These are phyloP conservation scores for Lachnellula hyalina DNA, from an alignment of 2,329 filamentous ascomycete genomes.

Conservation along the genomic window DNA sequence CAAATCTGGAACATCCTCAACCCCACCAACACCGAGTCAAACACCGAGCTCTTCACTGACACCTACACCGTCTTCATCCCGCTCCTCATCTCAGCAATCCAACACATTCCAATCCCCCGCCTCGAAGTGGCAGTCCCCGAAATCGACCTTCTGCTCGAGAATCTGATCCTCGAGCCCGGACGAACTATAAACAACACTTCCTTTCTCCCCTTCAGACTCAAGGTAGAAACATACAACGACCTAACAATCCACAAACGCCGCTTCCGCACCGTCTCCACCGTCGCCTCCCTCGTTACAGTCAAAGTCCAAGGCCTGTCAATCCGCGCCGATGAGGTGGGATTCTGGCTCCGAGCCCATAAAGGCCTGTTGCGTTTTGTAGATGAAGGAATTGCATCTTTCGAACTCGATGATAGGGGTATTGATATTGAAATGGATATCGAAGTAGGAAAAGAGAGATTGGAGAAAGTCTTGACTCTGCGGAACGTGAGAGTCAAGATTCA, in stretches of 20 bases:
- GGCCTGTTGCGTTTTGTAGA: constrained; percentile 71
- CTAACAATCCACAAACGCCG: constrained; percentile 77
- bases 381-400: constrained; percentile 79
- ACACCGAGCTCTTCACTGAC: constrained; percentile 69
- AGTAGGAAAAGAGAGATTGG: constrained; percentile 69
- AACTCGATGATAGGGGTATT: constrained; percentile 78
- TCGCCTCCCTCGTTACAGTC: constrained; percentile 69
- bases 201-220: constrained; percentile 80
- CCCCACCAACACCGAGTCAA: constrained; percentile 57
- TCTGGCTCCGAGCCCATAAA: constrained; percentile 77
- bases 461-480: constrained; percentile 74
- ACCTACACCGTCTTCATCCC: constrained; percentile 76
- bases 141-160: constrained; percentile 82
- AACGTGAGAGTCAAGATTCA: constrained; percentile 77
- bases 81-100: constrained; percentile 67
- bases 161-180: constrained; percentile 84
- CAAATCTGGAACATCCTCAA: constrained; percentile 67
- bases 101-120: constrained; percentile 85
- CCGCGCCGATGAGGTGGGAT: constrained; percentile 81
- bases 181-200: constrained; percentile 78
- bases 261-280: constrained; percentile 56
- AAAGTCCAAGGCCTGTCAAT: constrained; percentile 79
- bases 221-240: constrained; percentile 79
- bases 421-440: constrained; percentile 84
- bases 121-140: constrained; percentile 81